Percentiles rank a stretch among this genome's conserved stretches.
Conservation (phyloP, 2,329 filamentous ascomycete species). For the Sporothrix globosa region DNA sequence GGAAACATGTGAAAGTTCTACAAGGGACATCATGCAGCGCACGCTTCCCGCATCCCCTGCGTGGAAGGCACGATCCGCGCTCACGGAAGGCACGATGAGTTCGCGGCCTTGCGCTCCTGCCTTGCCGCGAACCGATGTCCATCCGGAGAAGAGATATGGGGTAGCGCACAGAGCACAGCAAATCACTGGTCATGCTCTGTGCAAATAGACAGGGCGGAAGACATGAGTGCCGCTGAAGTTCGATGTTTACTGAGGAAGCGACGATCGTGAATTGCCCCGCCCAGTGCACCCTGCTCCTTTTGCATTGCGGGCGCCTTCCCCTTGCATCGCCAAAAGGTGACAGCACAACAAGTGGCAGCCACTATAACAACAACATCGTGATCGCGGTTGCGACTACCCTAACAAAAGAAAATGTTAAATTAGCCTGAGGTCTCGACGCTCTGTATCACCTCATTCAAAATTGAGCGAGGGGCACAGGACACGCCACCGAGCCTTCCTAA, state of each 20-base stretch:
- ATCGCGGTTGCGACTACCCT: slow-evolving; percentile 3
- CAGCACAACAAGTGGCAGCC: not conserved
- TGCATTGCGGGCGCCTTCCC: slow-evolving; percentile 17
- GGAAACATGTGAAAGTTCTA: not conserved
- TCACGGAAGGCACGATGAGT: not conserved
- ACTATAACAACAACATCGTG: not conserved
- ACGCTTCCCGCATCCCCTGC: not conserved
- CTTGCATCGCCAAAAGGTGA: slow-evolving; percentile 12
- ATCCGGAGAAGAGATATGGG: slow-evolving; percentile 14
- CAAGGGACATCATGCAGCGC: no score
- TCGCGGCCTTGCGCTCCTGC: not conserved
- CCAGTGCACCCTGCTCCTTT: slow-evolving; percentile 1
- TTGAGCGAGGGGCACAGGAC: not conserved
- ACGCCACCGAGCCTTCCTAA: slow-evolving; percentile 25
- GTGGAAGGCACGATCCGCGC: slow-evolving; percentile 17
- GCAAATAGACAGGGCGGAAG: not conserved
- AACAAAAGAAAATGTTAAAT: not conserved
- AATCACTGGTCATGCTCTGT: slow-evolving; percentile 22
- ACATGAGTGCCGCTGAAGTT: not conserved
- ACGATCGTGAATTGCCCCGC: not conserved
- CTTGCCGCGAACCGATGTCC: not conserved
- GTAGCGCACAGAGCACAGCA: slow-evolving; percentile 9
- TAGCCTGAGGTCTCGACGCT: not conserved
- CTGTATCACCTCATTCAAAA: not conserved
- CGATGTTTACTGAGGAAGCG: slow-evolving; percentile 11